Conservation (phyloP, 2,329 filamentous ascomycete species). For the Fusarium fracticaudum region DNA sequence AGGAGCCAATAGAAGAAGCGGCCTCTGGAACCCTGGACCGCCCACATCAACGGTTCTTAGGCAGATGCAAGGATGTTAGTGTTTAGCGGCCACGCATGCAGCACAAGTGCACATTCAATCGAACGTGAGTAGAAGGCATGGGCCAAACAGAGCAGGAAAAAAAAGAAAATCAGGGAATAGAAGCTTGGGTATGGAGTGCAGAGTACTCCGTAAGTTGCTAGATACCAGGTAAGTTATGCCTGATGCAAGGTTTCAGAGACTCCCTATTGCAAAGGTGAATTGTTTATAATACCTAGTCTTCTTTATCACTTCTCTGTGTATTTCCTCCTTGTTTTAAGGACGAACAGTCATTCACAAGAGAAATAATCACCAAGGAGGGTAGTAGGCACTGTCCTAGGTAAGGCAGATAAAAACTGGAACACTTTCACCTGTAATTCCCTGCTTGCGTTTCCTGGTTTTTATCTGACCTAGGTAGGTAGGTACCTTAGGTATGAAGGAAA, state of each 20-base stretch:
- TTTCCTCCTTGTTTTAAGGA: not conserved
- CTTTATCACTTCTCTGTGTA: not conserved
- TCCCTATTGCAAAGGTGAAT: not conserved
- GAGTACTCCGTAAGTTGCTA: not conserved
- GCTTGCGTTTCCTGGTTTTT: not conserved
- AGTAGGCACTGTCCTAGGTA: not conserved
- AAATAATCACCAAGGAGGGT: not conserved
- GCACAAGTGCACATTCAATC: slow-evolving; percentile 18
- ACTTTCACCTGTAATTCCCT: not conserved
- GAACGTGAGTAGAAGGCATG: slow-evolving; percentile 15
- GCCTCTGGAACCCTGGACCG: slow-evolving; percentile 16
- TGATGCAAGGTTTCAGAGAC: not conserved
- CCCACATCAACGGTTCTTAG: slow-evolving; percentile 32
- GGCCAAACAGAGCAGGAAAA: not conserved
- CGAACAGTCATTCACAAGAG: not conserved
- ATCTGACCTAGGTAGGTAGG: not conserved
- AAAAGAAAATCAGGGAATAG: not conserved
- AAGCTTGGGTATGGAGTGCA: not conserved
- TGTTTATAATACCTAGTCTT: not conserved
- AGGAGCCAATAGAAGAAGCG: slow-evolving; percentile 17
- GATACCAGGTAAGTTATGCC: not conserved
- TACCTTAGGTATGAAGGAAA: not conserved
- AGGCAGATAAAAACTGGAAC: not conserved
- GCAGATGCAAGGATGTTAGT: slow-evolving; percentile 24
- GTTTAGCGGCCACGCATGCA: slow-evolving; percentile 27